Percentiles rank a stretch among this genome's conserved stretches.
Evolutionary conservation across 2,329 filamentous ascomycete species (phyloP).

Genomic region (Byssochlamys sp.): DNA sequence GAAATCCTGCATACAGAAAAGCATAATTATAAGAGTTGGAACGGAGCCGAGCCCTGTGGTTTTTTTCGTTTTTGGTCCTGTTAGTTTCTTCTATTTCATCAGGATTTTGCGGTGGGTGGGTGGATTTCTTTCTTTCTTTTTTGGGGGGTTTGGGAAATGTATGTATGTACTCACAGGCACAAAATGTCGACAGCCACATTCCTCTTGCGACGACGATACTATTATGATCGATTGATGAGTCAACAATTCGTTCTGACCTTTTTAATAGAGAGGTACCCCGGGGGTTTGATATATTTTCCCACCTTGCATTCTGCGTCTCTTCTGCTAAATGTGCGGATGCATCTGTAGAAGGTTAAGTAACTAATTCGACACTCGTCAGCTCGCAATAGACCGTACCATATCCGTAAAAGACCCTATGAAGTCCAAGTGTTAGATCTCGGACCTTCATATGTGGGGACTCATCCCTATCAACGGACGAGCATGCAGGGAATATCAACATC

Average conservation of each 20-base stretch:
- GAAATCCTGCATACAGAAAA: conserved; percentile 35
- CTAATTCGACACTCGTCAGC: neutral
- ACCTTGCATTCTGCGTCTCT: conserved; percentile 29
- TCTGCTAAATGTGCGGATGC: conserved; percentile 30
- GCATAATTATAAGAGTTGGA: conserved; percentile 30
- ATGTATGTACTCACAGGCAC: neutral
- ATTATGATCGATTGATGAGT: neutral
- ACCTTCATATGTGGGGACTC: no score
- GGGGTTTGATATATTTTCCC: neutral
- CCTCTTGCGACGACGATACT: neutral
- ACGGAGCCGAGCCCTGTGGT: conserved; percentile 29
- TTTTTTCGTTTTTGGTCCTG: conserved; percentile 1
- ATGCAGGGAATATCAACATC: neutral
- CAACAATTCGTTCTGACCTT: neutral
- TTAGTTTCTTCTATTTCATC: neutral
- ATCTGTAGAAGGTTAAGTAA: conserved; percentile 8
- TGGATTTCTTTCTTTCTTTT: no score
- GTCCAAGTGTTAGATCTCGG: no score
- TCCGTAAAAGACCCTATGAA: neutral
- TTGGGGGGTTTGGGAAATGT: neutral
- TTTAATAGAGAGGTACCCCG: neutral
- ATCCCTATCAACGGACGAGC: conserved; percentile 3
- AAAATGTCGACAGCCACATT: neutral
- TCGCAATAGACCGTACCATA: neutral
- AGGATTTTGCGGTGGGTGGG: neutral